phyloP scores from a whole-genome alignment of 2,329 filamentous ascomycete genomes.

The Hypoxylon sp. region DNA sequence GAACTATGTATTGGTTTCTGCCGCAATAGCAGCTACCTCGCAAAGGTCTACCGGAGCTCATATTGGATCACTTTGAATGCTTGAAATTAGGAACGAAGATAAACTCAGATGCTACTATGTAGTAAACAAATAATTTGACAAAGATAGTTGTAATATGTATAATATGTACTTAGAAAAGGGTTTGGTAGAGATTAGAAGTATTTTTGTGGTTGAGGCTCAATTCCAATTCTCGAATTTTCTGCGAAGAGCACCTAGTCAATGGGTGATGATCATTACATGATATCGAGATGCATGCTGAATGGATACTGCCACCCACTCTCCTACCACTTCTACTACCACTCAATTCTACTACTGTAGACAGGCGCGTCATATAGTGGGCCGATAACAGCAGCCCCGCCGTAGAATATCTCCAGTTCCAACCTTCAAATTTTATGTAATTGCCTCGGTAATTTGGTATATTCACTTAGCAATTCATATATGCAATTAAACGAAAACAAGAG shows the following conservation, averaged over 20 bases:
- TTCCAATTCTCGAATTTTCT: conserved; percentile 34
- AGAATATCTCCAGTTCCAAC: background rate
- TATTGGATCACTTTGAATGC: conserved; percentile 49
- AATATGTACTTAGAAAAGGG: background rate
- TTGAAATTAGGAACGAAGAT: background rate
- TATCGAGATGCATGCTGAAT: conserved; percentile 17
- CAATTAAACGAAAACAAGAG: background rate
- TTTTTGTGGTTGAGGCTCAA: conserved; percentile 6
- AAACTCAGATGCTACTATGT: background rate
- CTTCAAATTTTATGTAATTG: background rate
- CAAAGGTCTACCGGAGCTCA: conserved; percentile 69
- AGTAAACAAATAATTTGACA: conserved; percentile 5
- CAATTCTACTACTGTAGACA: conserved; percentile 2
- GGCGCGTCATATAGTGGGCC: conserved; percentile 33
- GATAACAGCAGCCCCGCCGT: conserved; percentile 29
- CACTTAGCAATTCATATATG: background rate
- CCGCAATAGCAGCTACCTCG: conserved; percentile 88
- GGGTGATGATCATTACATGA: conserved; percentile 21
- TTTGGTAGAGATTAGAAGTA: conserved; percentile 14
- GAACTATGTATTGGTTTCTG: conserved; percentile 84
- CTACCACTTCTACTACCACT: too few species aligned
- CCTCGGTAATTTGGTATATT: too few species aligned
- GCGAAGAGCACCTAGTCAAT: conserved; percentile 10
- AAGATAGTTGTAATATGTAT: background rate
- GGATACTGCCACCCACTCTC: conserved; percentile 4